A percentile compares a stretch with the other conserved stretches of the same genome.
Evolutionary conservation across 176 grass and related monocot species (phyloP).

Genomic region (Canna indica): DNA sequence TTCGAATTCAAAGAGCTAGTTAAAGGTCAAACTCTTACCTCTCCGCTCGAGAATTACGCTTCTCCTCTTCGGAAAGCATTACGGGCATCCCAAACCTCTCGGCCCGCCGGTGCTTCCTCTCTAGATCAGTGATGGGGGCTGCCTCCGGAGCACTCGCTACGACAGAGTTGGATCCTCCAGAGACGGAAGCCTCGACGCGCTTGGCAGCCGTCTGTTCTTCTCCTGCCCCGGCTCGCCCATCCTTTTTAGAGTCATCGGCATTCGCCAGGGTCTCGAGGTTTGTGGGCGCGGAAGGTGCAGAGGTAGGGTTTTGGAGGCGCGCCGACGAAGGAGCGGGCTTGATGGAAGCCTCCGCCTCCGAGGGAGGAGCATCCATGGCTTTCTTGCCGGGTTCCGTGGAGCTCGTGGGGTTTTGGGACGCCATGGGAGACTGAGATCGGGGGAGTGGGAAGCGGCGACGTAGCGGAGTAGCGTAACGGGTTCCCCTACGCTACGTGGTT

Average conservation of each 20-base stretch:
- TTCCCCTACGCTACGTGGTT: too few relatives aligned
- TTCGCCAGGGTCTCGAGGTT: not conserved
- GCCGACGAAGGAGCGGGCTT: not conserved
- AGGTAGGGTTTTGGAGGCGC: slow-evolving; percentile 32
- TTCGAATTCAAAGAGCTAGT: not conserved
- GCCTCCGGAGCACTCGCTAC: not conserved
- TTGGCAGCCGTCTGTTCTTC: too few relatives aligned
- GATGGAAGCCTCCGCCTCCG: not conserved
- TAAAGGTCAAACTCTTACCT: slow-evolving; percentile 46
- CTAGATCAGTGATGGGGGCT: slow-evolving; percentile 44
- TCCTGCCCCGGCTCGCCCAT: too few relatives aligned
- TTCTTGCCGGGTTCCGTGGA: not conserved
- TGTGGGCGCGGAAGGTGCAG: too few relatives aligned
- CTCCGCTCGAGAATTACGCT: slow-evolving; percentile 84
- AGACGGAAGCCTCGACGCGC: not conserved
- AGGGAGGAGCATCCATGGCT: slow-evolving; percentile 23
- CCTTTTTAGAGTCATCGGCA: too few relatives aligned
- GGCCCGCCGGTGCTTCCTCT: slow-evolving; percentile 92
- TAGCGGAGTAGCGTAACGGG: too few relatives aligned
- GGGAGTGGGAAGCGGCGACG: not conserved
- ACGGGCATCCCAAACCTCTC: slow-evolving; percentile 77
- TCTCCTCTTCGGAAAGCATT: slow-evolving; percentile 82
- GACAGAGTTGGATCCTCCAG: not conserved
- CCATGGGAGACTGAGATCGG: slow-evolving; percentile 19
- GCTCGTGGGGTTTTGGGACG: slow-evolving; percentile 28